These are phyloP conservation scores for Cyclocybe cylindracea DNA, from an alignment of 768 basidiomycete species.

Conservation along the genomic window DNA sequence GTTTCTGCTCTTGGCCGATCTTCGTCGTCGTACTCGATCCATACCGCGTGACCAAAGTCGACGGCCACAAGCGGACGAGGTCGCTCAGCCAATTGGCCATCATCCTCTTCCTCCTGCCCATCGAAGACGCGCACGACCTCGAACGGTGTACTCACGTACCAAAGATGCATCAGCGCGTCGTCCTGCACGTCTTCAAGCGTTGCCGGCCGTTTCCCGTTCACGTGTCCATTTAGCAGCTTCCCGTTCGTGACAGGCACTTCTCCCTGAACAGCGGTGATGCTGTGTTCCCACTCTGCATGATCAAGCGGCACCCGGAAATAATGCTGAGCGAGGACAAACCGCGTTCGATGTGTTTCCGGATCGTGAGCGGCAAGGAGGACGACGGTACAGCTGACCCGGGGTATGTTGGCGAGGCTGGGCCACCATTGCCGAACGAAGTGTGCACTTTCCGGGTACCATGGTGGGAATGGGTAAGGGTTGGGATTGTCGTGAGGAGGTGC, in stretches of 20 bases:
- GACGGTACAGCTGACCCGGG: conserved; percentile 71
- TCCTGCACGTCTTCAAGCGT: conserved; percentile 28
- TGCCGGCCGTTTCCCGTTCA: background rate
- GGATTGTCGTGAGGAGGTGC: conserved; percentile 21
- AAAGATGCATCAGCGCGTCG: conserved; percentile 64
- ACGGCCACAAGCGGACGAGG: conserved; percentile 77
- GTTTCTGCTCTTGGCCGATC: conserved; percentile 6
- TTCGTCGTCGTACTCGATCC: conserved; percentile 59
- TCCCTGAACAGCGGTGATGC: background rate
- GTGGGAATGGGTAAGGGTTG: conserved; percentile 67
- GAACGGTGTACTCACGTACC: conserved; percentile 72
- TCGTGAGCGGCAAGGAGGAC: conserved; percentile 67
- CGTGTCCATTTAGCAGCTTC: background rate
- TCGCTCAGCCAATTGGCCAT: conserved; percentile 36
- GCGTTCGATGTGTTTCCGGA: conserved; percentile 55
- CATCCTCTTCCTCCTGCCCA: conserved; percentile 42
- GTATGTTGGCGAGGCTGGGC: conserved; percentile 66
- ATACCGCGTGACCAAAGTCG: conserved; percentile 86
- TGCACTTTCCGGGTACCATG: conserved; percentile 73
- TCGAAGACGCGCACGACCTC: conserved; percentile 71
- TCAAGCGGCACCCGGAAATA: conserved; percentile 71
- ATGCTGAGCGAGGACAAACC: conserved; percentile 72
- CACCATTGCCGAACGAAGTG: conserved; percentile 85
- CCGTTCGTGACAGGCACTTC: background rate
- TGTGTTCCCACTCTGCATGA: conserved; percentile 28